Evolutionary conservation across 106 monocot genomes (phyloP).

Genomic region (Phalaenopsis aphrodite): DNA sequence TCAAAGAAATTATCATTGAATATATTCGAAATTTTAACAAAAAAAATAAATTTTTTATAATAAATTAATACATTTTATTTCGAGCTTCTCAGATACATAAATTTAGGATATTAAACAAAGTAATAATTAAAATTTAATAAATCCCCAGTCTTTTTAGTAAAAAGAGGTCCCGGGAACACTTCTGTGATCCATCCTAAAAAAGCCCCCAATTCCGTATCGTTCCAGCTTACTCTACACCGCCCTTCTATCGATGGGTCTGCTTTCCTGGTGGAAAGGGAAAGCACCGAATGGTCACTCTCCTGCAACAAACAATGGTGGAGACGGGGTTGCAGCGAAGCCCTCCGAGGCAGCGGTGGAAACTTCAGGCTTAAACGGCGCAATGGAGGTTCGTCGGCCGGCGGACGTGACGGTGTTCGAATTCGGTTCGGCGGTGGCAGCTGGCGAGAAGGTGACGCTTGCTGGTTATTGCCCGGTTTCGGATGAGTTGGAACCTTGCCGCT

Average conservation of each 20-base stretch:
- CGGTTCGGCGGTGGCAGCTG: constrained; percentile 43
- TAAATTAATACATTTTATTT: too few relatives aligned
- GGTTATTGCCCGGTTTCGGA: constrained; percentile 88
- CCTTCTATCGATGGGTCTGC: constrained; percentile 24
- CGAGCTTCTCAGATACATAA: too few relatives aligned
- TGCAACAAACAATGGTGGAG: constrained; percentile 2
- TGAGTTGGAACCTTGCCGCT: constrained; percentile 72
- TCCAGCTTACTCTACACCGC: not conserved
- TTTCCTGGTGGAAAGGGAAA: constrained; percentile 37
- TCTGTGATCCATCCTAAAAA: too few relatives aligned
- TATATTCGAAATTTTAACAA: too few relatives aligned
- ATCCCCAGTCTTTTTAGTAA: too few relatives aligned
- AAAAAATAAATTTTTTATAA: too few relatives aligned
- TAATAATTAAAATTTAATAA: too few relatives aligned
- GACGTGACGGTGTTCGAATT: constrained; percentile 82
- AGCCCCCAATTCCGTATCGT: too few relatives aligned
- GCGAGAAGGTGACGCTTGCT: constrained; percentile 43
- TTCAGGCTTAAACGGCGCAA: constrained; percentile 51
- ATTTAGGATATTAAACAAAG: too few relatives aligned
- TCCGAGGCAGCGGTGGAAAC: constrained; percentile 16
- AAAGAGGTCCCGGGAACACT: too few relatives aligned
- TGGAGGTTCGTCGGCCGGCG: constrained; percentile 53
- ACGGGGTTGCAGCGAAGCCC: not conserved
- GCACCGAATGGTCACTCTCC: not conserved
- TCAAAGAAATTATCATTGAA: too few relatives aligned